Evolutionary conservation across 768 basidiomycete genomes (phyloP).

Genomic region (Mycena galericulata): DNA sequence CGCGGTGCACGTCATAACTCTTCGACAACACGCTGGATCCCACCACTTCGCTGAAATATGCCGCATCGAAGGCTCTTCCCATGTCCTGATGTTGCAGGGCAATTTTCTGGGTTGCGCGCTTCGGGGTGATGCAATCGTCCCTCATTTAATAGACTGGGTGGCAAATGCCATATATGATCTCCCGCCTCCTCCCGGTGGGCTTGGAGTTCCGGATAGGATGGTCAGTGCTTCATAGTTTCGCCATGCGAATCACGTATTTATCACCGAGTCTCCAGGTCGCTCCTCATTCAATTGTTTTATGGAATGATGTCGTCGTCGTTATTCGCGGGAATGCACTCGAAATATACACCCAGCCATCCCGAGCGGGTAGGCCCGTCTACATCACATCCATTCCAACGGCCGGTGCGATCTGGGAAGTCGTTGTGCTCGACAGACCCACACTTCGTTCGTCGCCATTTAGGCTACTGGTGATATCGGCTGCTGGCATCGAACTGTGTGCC

Average conservation of each 20-base stretch:
- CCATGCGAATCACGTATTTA: too few species aligned
- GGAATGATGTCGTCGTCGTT: background rate
- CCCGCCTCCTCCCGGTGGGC: background rate
- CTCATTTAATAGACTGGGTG: constrained; percentile 10
- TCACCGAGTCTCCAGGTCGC: background rate
- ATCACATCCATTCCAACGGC: background rate
- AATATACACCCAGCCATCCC: background rate
- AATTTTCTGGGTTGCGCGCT: constrained; percentile 9
- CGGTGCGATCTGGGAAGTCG: constrained; percentile 3
- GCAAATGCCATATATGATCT: background rate
- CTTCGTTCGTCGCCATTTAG: background rate
- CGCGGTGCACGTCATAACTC: background rate
- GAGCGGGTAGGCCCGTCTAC: background rate
- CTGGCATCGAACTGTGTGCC: background rate
- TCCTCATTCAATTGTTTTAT: background rate
- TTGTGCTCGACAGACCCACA: background rate
- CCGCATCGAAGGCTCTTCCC: constrained; percentile 4
- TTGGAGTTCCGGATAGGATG: background rate
- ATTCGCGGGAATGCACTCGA: background rate
- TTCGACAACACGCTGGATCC: background rate
- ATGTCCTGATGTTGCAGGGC: constrained; percentile 12
- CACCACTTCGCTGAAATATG: constrained; percentile 1
- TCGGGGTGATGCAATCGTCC: background rate
- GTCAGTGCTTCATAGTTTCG: constrained; percentile 2
- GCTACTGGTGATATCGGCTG: background rate